Percentiles rank a stretch among this genome's conserved stretches.
phyloP scores from a whole-genome alignment of 179 eudicot genomes.

The Actinidia chinensis region DNA sequence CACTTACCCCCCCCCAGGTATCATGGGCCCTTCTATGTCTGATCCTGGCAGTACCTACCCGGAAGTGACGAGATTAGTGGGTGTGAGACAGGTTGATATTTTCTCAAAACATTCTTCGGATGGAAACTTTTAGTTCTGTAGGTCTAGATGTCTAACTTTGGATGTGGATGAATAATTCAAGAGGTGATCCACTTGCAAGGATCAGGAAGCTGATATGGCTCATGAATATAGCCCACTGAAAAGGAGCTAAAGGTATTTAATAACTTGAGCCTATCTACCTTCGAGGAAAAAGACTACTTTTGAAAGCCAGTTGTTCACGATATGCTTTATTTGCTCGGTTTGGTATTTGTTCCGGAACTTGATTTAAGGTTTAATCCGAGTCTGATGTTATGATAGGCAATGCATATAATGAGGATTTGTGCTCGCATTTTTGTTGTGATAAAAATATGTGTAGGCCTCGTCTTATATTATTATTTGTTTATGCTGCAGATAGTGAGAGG shows the following conservation, averaged over 20 bases:
- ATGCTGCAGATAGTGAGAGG: slow-evolving; percentile 71
- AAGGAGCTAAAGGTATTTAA: slow-evolving; percentile 77
- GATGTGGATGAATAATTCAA: too few relatives aligned
- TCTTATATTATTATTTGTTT: slow-evolving; percentile 7
- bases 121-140: too few relatives aligned
- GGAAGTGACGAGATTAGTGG: too few relatives aligned
- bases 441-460: too few relatives aligned
- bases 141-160: too few relatives aligned
- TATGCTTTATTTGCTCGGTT: not conserved
- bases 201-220: slow-evolving; percentile 63
- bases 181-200: slow-evolving; percentile 91
- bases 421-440: too few relatives aligned
- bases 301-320: not conserved
- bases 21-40: too few relatives aligned
- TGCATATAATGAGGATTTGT: not conserved
- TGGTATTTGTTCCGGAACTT: not conserved
- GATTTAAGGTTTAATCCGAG: not conserved
- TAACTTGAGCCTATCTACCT: not conserved
- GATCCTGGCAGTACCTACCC: too few relatives aligned
- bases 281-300: not conserved
- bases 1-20: too few relatives aligned
- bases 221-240: slow-evolving; percentile 86
- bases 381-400: not conserved
- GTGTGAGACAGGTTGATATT: too few relatives aligned
- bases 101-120: too few relatives aligned